phyloP scores from a whole-genome alignment of 129 eudicot species.

The Flaveria bidentis region DNA sequence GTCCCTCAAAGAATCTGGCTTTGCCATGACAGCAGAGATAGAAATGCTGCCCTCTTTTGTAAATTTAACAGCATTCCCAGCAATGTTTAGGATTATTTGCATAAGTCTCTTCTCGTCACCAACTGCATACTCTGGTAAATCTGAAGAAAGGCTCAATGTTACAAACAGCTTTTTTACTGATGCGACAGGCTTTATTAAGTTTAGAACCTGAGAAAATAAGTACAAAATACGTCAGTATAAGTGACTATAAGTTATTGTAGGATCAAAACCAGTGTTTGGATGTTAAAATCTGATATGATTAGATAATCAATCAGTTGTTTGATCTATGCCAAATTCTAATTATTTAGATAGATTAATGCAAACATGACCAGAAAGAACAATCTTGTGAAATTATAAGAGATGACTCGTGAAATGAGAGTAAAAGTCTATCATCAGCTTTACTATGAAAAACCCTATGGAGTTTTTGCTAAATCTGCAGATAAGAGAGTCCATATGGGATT shows the following conservation, averaged over 20 bases:
- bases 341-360: neutral
- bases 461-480: too few relatives aligned
- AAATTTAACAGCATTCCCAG: slow-evolving; percentile 94
- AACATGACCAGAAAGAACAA: too few relatives aligned
- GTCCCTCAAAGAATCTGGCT: slow-evolving; percentile 66
- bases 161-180: slow-evolving; percentile 69
- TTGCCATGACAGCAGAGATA: slow-evolving; percentile 63
- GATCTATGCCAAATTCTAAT: neutral
- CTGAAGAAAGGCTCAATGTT: slow-evolving; percentile 63
- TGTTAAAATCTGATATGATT: neutral
- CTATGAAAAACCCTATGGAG: too few relatives aligned
- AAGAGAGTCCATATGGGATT: too few relatives aligned
- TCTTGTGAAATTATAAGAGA: too few relatives aligned
- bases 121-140: slow-evolving; percentile 74
- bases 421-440: too few relatives aligned
- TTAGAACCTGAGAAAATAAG: slow-evolving; percentile 56
- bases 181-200: slow-evolving; percentile 83
- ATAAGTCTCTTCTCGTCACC: slow-evolving; percentile 95
- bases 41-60: slow-evolving; percentile 78
- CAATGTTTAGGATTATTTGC: slow-evolving; percentile 80
- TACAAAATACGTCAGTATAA: slow-evolving; percentile 15
- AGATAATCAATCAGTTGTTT: neutral
- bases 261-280: neutral
- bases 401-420: too few relatives aligned
- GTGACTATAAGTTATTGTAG: neutral